phyloP scores from a whole-genome alignment of 805 yeast species.

The Wickerhamiella spandovensis region DNA sequence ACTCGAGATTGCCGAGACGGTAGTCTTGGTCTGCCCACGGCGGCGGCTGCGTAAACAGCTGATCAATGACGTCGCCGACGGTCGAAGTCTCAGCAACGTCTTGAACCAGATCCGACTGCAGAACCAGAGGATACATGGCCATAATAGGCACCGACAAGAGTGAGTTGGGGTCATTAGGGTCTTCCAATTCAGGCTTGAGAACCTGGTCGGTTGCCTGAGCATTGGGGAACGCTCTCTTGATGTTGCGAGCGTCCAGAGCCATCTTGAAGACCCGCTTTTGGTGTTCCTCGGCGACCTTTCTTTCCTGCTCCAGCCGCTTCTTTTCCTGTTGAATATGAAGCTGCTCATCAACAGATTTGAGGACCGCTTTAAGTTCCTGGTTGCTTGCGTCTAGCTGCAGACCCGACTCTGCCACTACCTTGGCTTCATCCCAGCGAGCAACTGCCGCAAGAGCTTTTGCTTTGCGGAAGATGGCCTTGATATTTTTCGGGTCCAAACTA shows the following conservation, averaged over 20 bases:
- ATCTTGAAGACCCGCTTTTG: constrained; percentile 29
- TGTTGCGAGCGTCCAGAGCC: constrained; percentile 49
- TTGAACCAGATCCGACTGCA: constrained; percentile 72
- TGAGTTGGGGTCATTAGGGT: constrained; percentile 35
- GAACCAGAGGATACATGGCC: constrained; percentile 67
- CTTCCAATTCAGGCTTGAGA: constrained; percentile 16
- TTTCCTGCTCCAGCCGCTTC: constrained; percentile 7
- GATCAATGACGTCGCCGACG: constrained; percentile 45
- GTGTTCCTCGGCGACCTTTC: constrained; percentile 15
- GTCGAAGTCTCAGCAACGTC: constrained; percentile 62
- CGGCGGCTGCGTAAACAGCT: constrained; percentile 52
- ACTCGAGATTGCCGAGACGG: constrained; percentile 44
- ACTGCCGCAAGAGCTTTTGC: constrained; percentile 67
- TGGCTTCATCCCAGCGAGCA: constrained; percentile 59
- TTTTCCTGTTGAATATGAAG: constrained; percentile 6
- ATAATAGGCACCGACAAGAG: constrained; percentile 73
- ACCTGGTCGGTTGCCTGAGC: constrained; percentile 5
- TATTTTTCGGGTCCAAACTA: constrained; percentile 40
- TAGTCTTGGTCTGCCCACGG: constrained; percentile 53
- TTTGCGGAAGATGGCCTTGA: constrained; percentile 77
- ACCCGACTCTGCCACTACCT: constrained; percentile 53
- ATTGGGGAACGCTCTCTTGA: not conserved
- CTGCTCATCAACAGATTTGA: constrained; percentile 25
- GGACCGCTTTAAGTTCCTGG: constrained; percentile 34
- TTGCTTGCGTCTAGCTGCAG: constrained; percentile 46